phyloP scores from a whole-genome alignment of 225 moss, liverwort and hornwort genomes.

The Neckera pumila region DNA sequence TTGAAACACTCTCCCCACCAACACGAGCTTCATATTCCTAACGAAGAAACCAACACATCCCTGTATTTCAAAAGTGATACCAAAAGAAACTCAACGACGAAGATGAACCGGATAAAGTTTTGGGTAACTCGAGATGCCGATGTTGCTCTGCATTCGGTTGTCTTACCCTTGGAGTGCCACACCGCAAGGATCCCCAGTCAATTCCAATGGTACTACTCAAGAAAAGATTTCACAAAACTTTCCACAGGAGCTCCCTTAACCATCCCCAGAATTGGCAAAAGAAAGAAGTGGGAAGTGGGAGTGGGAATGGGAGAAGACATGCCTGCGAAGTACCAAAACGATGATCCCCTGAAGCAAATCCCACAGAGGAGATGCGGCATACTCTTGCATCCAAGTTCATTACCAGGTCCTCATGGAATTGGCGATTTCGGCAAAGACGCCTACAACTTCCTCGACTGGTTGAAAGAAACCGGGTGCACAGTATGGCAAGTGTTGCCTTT shows the following conservation, averaged over 20 bases:
- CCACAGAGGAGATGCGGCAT: slow-evolving; percentile 65
- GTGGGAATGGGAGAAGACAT: slow-evolving; percentile 52
- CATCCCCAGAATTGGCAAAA: not conserved
- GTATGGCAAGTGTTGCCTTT: slow-evolving; percentile 94
- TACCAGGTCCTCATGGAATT: slow-evolving; percentile 70
- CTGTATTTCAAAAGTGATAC: not conserved
- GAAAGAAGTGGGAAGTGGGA: slow-evolving; percentile 15
- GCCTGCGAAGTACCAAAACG: slow-evolving; percentile 56
- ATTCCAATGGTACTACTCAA: not conserved
- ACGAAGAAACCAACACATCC: not conserved
- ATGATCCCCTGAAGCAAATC: slow-evolving; percentile 50
- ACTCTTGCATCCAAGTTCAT: slow-evolving; percentile 70
- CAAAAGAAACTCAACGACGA: not conserved
- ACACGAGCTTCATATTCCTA: not conserved
- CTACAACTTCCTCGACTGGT: slow-evolving; percentile 69
- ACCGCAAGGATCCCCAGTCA: not conserved
- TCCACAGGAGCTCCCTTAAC: not conserved
- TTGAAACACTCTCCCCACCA: not conserved
- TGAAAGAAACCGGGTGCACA: slow-evolving; percentile 68
- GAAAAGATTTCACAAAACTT: not conserved
- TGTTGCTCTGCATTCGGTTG: not conserved
- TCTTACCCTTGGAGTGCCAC: not conserved
- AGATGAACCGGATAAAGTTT: not conserved
- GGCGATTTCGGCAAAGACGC: slow-evolving; percentile 71
- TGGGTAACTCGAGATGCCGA: not conserved